Evolutionary conservation across 2,329 filamentous ascomycete species (phyloP).

Genomic region (Fusarium drepaniforme): DNA sequence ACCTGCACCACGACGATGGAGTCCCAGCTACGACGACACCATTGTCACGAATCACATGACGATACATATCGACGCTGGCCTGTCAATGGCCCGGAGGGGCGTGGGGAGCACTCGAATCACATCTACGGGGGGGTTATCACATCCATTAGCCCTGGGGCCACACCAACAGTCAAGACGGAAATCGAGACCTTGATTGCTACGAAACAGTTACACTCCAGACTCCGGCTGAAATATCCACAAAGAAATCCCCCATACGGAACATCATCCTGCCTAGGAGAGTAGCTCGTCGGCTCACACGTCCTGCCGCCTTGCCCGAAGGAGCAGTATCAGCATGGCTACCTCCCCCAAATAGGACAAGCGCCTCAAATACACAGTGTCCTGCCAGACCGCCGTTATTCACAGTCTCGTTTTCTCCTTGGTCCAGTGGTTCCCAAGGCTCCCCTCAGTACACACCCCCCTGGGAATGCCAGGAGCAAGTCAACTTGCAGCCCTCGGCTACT

Average conservation of each 20-base stretch:
- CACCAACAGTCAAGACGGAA: constrained; percentile 30
- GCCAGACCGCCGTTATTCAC: constrained; percentile 31
- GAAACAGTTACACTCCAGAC: constrained; percentile 41
- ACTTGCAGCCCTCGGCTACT: constrained; percentile 42
- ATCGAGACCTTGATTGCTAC: constrained; percentile 42
- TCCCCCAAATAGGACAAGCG: constrained; percentile 51
- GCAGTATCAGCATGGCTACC: constrained; percentile 43
- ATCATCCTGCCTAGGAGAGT: constrained; percentile 38
- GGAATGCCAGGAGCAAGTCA: constrained; percentile 25
- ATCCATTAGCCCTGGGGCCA: constrained; percentile 29
- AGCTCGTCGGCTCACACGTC: constrained; percentile 26
- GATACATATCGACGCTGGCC: constrained; percentile 23
- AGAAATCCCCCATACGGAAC: constrained; percentile 34
- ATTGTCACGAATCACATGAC: constrained; percentile 38
- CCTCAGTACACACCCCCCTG: constrained; percentile 39
- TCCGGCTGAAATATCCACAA: constrained; percentile 37
- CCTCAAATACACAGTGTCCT: constrained; percentile 39
- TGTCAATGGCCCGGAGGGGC: constrained; percentile 29
- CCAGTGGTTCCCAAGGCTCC: constrained; percentile 33
- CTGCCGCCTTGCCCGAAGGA: constrained; percentile 46
- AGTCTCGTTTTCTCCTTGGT: constrained; percentile 29
- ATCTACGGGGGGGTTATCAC: constrained; percentile 45
- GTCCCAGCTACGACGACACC: constrained; percentile 25
- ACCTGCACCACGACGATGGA: constrained; percentile 13
- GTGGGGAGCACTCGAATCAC: constrained; percentile 37